Conservation (phyloP, 495 filamentous ascomycete genomes). For the Penicillium samsonianum region DNA sequence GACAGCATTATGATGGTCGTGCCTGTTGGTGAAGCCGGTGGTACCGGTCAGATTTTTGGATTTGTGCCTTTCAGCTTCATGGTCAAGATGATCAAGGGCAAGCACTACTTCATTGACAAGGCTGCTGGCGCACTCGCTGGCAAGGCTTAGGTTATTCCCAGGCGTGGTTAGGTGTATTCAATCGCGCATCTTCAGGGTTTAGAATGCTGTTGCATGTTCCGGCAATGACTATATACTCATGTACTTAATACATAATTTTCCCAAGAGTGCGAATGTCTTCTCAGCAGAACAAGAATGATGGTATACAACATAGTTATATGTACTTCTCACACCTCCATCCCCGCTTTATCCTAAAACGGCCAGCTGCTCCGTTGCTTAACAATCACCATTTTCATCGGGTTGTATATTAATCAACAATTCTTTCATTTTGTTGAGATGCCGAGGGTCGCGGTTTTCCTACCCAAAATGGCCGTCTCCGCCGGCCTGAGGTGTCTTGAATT, state of each 20-base stretch:
- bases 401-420: background rate
- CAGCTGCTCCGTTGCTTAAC: constrained; percentile 13
- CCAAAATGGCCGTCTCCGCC: constrained; percentile 31
- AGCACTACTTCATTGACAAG: constrained; percentile 39
- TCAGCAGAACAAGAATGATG: background rate
- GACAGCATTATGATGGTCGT: constrained; percentile 37
- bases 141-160: constrained; percentile 9
- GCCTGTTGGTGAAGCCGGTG: constrained; percentile 46
- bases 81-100: constrained; percentile 50
- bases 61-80: constrained; percentile 45
- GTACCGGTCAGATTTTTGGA: constrained; percentile 52
- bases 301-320: too few relatives aligned
- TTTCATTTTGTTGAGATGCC: background rate
- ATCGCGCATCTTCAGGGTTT: background rate
- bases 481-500: constrained; percentile 21
- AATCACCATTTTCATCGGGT: background rate
- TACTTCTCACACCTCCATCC: too few relatives aligned
- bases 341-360: constrained; percentile 3
- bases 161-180: constrained; percentile 1
- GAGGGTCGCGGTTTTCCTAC: constrained; percentile 29
- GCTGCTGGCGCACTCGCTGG: constrained; percentile 21
- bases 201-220: background rate
- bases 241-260: constrained; percentile 13
- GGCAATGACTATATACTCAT: constrained; percentile 1
- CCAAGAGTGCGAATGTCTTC: background rate